Conservation (phyloP, 176 grass and related monocot species). For the Bolboschoenus planiculmis region DNA sequence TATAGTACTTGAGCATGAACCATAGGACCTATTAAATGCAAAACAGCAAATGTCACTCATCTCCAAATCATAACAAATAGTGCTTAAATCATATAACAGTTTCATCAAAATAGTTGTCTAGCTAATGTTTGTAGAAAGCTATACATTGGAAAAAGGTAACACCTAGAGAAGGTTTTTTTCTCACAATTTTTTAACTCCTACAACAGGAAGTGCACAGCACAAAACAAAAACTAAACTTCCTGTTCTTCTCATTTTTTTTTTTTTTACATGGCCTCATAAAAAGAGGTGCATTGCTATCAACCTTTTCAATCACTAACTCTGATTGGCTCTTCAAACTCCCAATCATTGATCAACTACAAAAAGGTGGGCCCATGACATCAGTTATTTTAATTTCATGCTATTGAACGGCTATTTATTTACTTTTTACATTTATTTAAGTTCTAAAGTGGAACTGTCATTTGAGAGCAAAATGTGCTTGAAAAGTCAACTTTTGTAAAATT, state of each 20-base stretch:
- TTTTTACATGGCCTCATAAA: conserved; percentile 14
- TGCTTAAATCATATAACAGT: conserved; percentile 14
- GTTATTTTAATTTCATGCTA: conserved; percentile 10
- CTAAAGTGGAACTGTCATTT: not conserved
- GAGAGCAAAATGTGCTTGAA: not conserved
- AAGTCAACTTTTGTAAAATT: not conserved
- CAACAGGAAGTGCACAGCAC: not conserved
- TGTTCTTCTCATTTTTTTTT: not conserved
- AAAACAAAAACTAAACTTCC: not conserved
- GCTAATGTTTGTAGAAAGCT: not conserved
- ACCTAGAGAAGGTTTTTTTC: conserved; percentile 17
- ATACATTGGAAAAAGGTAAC: conserved; percentile 8
- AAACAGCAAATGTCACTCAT: not conserved
- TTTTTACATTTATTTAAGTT: not conserved
- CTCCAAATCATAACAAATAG: conserved; percentile 18
- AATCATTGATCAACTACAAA: conserved; percentile 53
- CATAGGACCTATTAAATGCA: not conserved
- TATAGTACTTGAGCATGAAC: not conserved
- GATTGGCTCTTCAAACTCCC: conserved; percentile 42
- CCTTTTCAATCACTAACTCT: conserved; percentile 16
- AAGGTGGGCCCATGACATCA: not conserved
- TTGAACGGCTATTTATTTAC: not conserved
- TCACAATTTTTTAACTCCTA: not conserved
- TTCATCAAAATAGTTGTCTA: conserved; percentile 9
- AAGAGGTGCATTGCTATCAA: conserved; percentile 8